phyloP scores from a whole-genome alignment of 2,329 filamentous ascomycete species.

The Monosporascus ibericus region DNA sequence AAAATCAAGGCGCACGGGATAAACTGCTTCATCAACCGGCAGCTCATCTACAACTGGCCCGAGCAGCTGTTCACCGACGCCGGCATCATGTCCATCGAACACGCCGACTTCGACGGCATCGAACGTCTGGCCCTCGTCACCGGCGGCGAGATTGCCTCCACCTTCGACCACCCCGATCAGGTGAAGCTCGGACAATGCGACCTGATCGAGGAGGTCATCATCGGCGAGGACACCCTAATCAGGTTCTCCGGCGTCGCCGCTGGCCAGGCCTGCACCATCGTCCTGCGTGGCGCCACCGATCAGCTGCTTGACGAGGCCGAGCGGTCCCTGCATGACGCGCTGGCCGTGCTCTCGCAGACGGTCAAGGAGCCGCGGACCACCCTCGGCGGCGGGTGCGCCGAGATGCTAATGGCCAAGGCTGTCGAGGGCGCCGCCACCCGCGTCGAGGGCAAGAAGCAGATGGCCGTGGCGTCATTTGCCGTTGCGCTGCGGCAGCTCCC shows the following conservation, averaged over 20 bases:
- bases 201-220: constrained; percentile 94
- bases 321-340: constrained; percentile 88
- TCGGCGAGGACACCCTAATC: constrained; percentile 95
- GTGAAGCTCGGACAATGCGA: constrained; percentile 96
- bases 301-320: constrained; percentile 96
- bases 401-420: constrained; percentile 99
- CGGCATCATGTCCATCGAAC: constrained; percentile 96
- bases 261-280: constrained; percentile 91
- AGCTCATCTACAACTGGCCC: constrained; percentile 99
- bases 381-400: constrained; percentile 88
- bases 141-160: constrained; percentile 93
- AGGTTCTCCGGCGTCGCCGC: constrained; percentile 95
- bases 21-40: constrained; percentile 99
- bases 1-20: constrained; percentile 98
- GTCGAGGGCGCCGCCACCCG: constrained; percentile 91
- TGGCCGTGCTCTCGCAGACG: constrained; percentile 94
- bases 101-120: constrained; percentile 97
- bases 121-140: constrained; percentile 92
- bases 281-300: constrained; percentile 91
- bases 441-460: constrained; percentile 92
- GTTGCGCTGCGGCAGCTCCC: constrained; percentile 86
- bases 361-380: constrained; percentile 92
- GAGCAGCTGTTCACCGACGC: constrained; percentile 98
- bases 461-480: constrained; percentile 87
- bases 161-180: constrained; percentile 95